A percentile compares a stretch with the other conserved stretches of the same genome.
Evolutionary conservation across 179 eudicot genomes (phyloP).

Genomic region (Patellifolia procumbens): DNA sequence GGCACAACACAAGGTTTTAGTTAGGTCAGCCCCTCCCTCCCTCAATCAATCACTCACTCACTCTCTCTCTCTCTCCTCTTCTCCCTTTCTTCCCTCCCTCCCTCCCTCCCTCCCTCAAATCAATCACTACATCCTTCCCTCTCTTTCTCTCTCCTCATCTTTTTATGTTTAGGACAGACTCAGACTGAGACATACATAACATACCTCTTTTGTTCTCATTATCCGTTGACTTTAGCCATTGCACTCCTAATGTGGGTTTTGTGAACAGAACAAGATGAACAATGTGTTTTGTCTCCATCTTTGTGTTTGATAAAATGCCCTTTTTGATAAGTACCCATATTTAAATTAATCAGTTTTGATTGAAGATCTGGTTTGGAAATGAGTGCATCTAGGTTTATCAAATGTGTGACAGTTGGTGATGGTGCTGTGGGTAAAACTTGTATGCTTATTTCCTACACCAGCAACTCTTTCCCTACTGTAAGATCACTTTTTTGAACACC

Average conservation of each 20-base stretch:
- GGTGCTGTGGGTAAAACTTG: slow-evolving; percentile 56
- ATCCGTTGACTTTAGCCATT: slow-evolving; percentile 24
- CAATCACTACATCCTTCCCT: too few relatives aligned
- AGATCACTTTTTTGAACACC: not conserved
- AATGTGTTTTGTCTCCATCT: slow-evolving; percentile 13
- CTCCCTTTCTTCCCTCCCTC: not conserved
- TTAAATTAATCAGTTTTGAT: too few relatives aligned
- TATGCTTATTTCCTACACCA: slow-evolving; percentile 51
- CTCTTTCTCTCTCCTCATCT: not conserved
- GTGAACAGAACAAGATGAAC: not conserved
- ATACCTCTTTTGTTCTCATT: slow-evolving; percentile 8
- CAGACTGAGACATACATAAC: not conserved
- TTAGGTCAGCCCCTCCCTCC: slow-evolving; percentile 20
- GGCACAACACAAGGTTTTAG: slow-evolving; percentile 11
- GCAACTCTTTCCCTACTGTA: slow-evolving; percentile 52
- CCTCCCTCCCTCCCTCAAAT: too few relatives aligned
- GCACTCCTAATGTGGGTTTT: slow-evolving; percentile 12
- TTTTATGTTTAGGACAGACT: not conserved
- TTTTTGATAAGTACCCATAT: not conserved
- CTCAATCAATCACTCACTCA: too few relatives aligned
- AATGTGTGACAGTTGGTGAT: slow-evolving; percentile 52
- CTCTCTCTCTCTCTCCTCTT: not conserved
- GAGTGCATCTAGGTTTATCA: slow-evolving; percentile 51
- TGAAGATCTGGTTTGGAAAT: slow-evolving; percentile 16
- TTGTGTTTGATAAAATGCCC: slow-evolving; percentile 27